Conservation (phyloP, 495 filamentous ascomycete species). For the Hypoxylon intermedium region DNA sequence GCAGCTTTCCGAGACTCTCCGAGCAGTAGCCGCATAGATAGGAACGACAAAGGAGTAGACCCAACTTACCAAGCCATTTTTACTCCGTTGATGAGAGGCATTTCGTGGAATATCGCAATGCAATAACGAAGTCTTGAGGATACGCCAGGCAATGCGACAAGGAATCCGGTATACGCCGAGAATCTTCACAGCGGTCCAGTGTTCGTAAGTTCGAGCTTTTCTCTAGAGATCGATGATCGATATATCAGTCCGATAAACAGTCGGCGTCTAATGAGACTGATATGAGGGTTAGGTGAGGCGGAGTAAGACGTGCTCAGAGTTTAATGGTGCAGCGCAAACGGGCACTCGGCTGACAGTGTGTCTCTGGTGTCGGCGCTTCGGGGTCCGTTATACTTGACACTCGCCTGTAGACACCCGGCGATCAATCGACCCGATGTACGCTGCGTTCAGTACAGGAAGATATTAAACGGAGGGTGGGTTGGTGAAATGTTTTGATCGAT, state of each 20-base stretch:
- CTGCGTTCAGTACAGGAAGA: slow-evolving; percentile 7
- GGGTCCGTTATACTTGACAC: slow-evolving; percentile 12
- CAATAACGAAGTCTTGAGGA: slow-evolving; percentile 10
- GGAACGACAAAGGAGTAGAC: slow-evolving; percentile 14
- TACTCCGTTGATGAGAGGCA: slow-evolving; percentile 63
- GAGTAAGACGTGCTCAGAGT: slow-evolving; percentile 25
- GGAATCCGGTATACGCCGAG: slow-evolving; percentile 11
- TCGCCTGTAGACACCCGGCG: not conserved
- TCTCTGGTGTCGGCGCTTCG: slow-evolving; percentile 12
- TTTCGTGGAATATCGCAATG: slow-evolving; percentile 38
- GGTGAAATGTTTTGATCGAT: slow-evolving; percentile 16
- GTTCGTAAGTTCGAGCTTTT: slow-evolving; percentile 1
- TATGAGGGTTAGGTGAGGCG: slow-evolving; percentile 16
- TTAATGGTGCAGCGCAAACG: slow-evolving; percentile 12
- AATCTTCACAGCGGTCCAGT: not conserved
- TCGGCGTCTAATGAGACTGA: slow-evolving; percentile 7
- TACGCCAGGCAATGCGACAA: slow-evolving; percentile 1
- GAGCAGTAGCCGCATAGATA: slow-evolving; percentile 3
- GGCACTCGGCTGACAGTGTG: slow-evolving; percentile 12
- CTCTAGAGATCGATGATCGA: slow-evolving; percentile 8
- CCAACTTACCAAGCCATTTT: slow-evolving; percentile 66
- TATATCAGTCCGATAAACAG: slow-evolving; percentile 1
- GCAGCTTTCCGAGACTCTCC: slow-evolving; percentile 28
- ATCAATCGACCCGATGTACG: slow-evolving; percentile 11
- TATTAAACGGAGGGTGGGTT: slow-evolving; percentile 8